Conservation (phyloP, 2,329 filamentous ascomycete species). For the Thermothelomyces thermophilus region DNA sequence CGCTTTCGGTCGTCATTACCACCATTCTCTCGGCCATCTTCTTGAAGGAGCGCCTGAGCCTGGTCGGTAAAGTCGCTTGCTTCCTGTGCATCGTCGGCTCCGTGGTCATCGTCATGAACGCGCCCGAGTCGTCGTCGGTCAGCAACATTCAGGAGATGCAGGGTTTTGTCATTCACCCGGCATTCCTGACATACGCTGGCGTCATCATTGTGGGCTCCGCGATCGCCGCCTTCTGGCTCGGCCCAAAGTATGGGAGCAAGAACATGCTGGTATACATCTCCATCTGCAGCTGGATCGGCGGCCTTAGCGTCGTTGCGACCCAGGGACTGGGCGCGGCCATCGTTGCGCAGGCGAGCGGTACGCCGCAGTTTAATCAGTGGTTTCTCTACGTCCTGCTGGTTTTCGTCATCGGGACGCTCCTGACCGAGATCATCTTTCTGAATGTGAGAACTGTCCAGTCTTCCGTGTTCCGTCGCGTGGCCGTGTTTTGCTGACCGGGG, state of each 20-base stretch:
- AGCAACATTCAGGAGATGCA: conserved; percentile 89
- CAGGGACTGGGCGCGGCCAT: conserved; percentile 90
- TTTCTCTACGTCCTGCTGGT: conserved; percentile 88
- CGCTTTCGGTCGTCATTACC: conserved; percentile 85
- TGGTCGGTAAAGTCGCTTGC: conserved; percentile 93
- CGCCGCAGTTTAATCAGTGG: conserved; percentile 92
- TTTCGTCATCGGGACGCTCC: conserved; percentile 80
- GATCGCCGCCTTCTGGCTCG: conserved; percentile 72
- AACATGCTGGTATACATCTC: conserved; percentile 97
- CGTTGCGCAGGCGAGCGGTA: conserved; percentile 74
- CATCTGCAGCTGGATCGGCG: conserved; percentile 92
- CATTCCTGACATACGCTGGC: conserved; percentile 79
- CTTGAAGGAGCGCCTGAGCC: conserved; percentile 87
- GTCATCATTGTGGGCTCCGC: conserved; percentile 68
- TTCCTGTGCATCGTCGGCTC: conserved; percentile 93
- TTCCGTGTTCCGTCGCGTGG: too few relatives aligned
- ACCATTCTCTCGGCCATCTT: conserved; percentile 90
- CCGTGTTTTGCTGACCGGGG: neutral
- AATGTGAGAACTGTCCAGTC: conserved; percentile 63
- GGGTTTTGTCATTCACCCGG: conserved; percentile 74
- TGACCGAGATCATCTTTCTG: conserved; percentile 91
- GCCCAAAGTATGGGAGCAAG: conserved; percentile 86
- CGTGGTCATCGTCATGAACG: conserved; percentile 90
- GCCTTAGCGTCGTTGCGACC: conserved; percentile 88
- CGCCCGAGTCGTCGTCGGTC: conserved; percentile 77